phyloP scores from a whole-genome alignment of 352 stramenopile species.

The Phytopythium montanum region DNA sequence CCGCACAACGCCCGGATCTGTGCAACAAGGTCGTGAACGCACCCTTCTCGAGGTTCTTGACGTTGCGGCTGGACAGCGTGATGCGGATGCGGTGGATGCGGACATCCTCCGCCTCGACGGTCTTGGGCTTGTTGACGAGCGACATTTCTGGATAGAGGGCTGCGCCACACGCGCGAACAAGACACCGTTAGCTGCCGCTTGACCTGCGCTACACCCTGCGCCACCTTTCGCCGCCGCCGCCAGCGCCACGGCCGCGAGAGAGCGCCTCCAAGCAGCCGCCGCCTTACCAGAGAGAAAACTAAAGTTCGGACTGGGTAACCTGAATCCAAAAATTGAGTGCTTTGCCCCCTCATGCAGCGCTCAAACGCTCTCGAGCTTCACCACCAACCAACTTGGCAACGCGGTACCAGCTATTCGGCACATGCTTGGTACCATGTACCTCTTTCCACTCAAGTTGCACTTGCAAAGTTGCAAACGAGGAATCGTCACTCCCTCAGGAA shows the following conservation, averaged over 20 bases:
- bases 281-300: constrained; percentile 62
- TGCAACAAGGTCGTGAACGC: too few species aligned
- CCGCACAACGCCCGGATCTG: too few species aligned
- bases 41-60: constrained; percentile 99
- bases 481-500: neutral
- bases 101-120: constrained; percentile 80
- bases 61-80: constrained; percentile 98
- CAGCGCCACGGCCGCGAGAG: neutral
- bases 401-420: too few species aligned
- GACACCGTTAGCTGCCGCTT: constrained; percentile 1
- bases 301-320: constrained; percentile 83
- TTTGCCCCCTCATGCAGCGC: too few species aligned
- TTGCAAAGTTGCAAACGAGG: too few species aligned
- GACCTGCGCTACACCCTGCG: too few species aligned
- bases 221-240: neutral
- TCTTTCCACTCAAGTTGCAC: too few species aligned
- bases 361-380: neutral
- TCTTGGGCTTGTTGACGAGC: constrained; percentile 85
- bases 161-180: constrained; percentile 12
- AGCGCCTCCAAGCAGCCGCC: neutral
- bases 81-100: constrained; percentile 98
- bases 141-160: constrained; percentile 90
- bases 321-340: constrained; percentile 78
- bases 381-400: constrained; percentile 11
- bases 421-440: too few species aligned